Conservation (phyloP, 148 eudicot genomes). For the Silene latifolia region DNA sequence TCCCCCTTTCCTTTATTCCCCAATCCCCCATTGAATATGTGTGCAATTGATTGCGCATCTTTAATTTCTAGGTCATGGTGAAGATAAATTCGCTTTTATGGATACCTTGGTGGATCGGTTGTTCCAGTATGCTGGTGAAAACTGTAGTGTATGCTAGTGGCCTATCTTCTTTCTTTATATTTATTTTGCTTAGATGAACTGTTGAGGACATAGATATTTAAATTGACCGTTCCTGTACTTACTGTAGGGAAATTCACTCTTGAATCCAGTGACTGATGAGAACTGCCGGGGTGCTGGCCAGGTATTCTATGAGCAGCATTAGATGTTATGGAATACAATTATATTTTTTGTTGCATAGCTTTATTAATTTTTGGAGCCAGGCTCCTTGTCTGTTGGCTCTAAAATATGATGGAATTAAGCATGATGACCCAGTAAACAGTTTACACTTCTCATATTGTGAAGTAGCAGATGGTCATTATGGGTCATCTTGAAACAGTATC, state of each 20-base stretch:
- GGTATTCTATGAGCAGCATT: slow-evolving; percentile 35
- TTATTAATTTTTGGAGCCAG: not conserved
- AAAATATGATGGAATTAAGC: not conserved
- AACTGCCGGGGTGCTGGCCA: slow-evolving; percentile 62
- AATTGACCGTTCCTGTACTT: not conserved
- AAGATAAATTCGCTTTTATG: slow-evolving; percentile 67
- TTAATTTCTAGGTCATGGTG: slow-evolving; percentile 68
- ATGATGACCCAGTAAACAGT: not conserved
- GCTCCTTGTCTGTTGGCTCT: not conserved
- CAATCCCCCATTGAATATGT: not conserved
- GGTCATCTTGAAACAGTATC: not conserved
- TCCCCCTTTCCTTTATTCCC: not conserved
- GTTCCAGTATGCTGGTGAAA: slow-evolving; percentile 80
- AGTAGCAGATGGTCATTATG: not conserved
- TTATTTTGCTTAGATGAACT: not conserved
- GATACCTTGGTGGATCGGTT: slow-evolving; percentile 73
- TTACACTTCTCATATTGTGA: not conserved
- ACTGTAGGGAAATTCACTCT: slow-evolving; percentile 49
- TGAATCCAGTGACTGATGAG: slow-evolving; percentile 48
- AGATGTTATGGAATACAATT: slow-evolving; percentile 1
- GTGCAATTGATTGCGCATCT: slow-evolving; percentile 18
- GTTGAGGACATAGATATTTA: not conserved
- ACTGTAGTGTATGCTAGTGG: slow-evolving; percentile 45
- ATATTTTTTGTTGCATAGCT: not conserved
- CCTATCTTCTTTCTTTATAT: not conserved